Evolutionary conservation across 1,284 basidiomycete species (phyloP), one percentile per base, ranked within the genome.

Genomic region (Ceratobasidium sp.): DNA sequence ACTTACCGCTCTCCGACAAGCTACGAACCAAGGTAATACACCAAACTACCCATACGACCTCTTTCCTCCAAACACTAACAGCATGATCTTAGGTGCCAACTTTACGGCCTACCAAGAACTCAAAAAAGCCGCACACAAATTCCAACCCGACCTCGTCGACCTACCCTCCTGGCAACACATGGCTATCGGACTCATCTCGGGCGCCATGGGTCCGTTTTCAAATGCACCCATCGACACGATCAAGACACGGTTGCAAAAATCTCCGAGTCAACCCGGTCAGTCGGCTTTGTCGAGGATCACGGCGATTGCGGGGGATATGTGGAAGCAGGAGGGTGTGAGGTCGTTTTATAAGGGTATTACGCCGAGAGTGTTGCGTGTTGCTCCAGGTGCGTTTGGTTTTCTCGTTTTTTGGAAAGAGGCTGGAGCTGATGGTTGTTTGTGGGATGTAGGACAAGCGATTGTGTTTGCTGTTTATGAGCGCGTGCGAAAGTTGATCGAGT

Each of bases 311-410:
- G 85, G 86, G 28, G 96, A 97, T 77, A 98, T 99, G 96, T 99
- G 97, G 92, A 91, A 89, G 80, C 90, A 93, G 83, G 98, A 99
- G 86, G 97, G 97, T 49, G 87, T 93, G n/a, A 87, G 87, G 72
- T 97, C 97, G 77, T 98, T 99, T 86, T 98, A 97, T 88, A 97
- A 97, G 87, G 96, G 97, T 70, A 99, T 99, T 85, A 99, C 97
- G 1, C 97, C 98, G 60, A 91, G 98, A 77, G 97, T 99, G 56
- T 89, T 98, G 81, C 92, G 98, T 82, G 97, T 99, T 66, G 98
- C 98, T 0, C 97, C 98, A 12, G 97, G 97, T 73, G 87, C 26
- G 58, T 70, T 40, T 18, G 7, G 33, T 40, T 20, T 23, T 42
- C 4, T 20, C n/a, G n/a, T 39, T 61, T 15, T 33, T 51, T 15